phyloP scores from a whole-genome alignment of 129 eudicot species.

The Flaveria linearis region DNA sequence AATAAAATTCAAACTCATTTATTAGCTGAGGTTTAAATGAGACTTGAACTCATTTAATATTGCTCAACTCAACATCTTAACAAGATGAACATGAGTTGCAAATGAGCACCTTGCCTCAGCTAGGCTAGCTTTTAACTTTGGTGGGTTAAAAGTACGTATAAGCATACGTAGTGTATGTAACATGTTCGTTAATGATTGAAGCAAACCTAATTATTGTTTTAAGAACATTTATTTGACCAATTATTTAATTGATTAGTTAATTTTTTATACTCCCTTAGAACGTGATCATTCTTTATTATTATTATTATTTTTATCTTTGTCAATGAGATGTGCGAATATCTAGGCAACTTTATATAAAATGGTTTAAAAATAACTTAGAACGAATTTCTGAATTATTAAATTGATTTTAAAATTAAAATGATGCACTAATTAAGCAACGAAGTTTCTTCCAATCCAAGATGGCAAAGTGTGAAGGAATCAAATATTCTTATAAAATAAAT shows the following conservation, averaged over 20 bases:
- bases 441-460: constrained; percentile 32
- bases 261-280: constrained; percentile 22
- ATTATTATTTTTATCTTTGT: constrained; percentile 17
- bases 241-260: constrained; percentile 10
- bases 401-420: neutral
- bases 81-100: too few relatives aligned
- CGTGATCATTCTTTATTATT: constrained; percentile 28
- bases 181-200: constrained; percentile 43
- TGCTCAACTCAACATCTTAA: too few relatives aligned
- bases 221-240: constrained; percentile 29
- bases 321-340: constrained; percentile 36
- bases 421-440: constrained; percentile 32
- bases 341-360: constrained; percentile 17
- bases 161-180: constrained; percentile 27
- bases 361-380: neutral
- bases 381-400: neutral
- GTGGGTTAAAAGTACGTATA: neutral
- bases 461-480: constrained; percentile 33
- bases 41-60: too few relatives aligned
- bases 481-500: neutral
- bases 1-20: too few relatives aligned
- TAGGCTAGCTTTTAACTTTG: too few relatives aligned
- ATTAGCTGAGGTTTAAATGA: too few relatives aligned
- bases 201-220: constrained; percentile 33
- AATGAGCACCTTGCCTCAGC: too few relatives aligned